phyloP scores from a whole-genome alignment of 148 eudicot species.

The Salicornia ramosissima region DNA sequence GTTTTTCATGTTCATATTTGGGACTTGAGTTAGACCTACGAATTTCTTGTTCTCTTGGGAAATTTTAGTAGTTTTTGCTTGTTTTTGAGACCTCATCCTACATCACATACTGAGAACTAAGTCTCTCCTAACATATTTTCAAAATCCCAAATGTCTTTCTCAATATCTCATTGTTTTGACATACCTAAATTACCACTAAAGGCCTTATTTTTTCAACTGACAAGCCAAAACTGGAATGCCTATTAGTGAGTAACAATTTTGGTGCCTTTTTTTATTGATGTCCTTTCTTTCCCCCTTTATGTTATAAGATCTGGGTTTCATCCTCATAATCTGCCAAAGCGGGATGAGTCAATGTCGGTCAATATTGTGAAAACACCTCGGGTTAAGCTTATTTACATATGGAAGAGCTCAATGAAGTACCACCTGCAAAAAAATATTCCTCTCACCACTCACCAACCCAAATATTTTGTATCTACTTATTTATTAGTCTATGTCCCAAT shows the following conservation, averaged over 20 bases:
- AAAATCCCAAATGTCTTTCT: not conserved
- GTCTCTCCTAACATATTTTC: not conserved
- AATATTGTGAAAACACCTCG: not conserved
- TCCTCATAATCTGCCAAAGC: not conserved
- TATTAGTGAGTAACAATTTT: not conserved
- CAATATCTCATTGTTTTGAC: not conserved
- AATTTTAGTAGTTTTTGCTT: no score
- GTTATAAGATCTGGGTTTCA: not conserved
- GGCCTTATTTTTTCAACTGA: not conserved
- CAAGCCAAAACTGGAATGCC: not conserved
- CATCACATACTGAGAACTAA: not conserved
- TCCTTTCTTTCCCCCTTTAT: not conserved
- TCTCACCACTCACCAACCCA: not conserved
- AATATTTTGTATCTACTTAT: not conserved
- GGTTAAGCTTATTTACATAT: not conserved
- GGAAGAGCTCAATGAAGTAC: not conserved
- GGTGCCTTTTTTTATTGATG: not conserved
- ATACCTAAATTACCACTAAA: not conserved
- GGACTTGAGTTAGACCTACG: no score
- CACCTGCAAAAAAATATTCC: not conserved
- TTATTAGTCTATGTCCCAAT: not conserved
- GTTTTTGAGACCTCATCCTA: no score
- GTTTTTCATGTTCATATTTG: no score
- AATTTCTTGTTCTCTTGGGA: no score
- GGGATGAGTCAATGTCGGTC: not conserved